Evolutionary conservation across 2,329 filamentous ascomycete species (phyloP).

Genomic region (Fusarium luffae): DNA sequence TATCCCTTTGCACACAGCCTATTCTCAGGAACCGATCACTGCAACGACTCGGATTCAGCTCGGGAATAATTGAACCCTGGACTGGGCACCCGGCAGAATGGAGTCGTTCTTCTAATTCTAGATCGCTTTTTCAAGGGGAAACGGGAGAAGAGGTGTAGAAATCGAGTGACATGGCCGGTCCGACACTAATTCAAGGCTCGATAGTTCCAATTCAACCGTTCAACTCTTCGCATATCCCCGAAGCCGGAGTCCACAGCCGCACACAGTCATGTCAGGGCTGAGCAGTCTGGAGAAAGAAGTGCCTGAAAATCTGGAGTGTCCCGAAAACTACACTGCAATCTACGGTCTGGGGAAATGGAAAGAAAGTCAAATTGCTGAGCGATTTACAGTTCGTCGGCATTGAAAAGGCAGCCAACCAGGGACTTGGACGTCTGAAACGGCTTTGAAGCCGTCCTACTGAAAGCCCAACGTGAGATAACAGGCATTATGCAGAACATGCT

Average conservation of each 20-base stretch:
- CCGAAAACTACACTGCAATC: conserved; percentile 26
- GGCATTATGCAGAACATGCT: conserved; percentile 50
- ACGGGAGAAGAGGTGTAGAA: conserved; percentile 10
- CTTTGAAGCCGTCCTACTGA: conserved; percentile 26
- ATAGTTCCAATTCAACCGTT: background rate
- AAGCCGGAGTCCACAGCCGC: conserved; percentile 26
- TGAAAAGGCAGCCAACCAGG: conserved; percentile 23
- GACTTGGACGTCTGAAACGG: conserved; percentile 31
- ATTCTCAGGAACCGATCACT: conserved; percentile 34
- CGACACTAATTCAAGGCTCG: conserved; percentile 15
- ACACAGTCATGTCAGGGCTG: conserved; percentile 1
- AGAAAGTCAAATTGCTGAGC: conserved; percentile 41
- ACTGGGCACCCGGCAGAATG: conserved; percentile 29
- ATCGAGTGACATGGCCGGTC: conserved; percentile 17
- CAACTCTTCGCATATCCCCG: conserved; percentile 21
- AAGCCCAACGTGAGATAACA: conserved; percentile 46
- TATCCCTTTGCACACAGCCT: background rate
- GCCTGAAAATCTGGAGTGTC: conserved; percentile 31
- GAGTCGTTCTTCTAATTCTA: conserved; percentile 20
- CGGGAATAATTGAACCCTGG: conserved; percentile 39
- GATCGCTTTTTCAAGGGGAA: conserved; percentile 19
- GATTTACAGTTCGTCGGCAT: conserved; percentile 39
- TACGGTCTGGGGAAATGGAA: conserved; percentile 44
- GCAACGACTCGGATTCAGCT: conserved; percentile 21
- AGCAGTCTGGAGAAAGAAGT: conserved; percentile 19